Base-by-base conservation (phyloP, 75 land plant genomes). In the Gnetum montanum region DNA sequence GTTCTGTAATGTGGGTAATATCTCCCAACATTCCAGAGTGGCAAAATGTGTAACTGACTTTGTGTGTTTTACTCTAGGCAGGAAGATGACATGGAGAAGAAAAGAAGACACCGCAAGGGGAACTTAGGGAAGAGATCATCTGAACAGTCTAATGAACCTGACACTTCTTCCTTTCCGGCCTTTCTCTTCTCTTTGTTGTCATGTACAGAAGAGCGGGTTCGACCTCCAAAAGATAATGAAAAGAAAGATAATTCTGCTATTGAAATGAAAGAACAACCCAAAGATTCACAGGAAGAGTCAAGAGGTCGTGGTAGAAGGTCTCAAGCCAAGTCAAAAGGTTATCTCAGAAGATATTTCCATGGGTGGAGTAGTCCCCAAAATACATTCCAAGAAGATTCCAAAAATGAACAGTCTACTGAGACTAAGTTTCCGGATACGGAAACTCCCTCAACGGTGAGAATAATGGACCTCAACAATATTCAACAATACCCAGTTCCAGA, bases 111-210 rank as follows among this genome's bases (percentile, higher is more conserved):
- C 8, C 47, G n/a, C 2, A 54, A 53, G 43, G 19, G 40, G 31
- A 27, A 1, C 34, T 10, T 19, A 31, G 82, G 69, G 46, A 56
- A 49, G 25, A 54, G 24, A 11, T 3, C 59, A 26, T 49, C 36
- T 7, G 60, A 49, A 43, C 57, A 64, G 24, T 58, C 54, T 35
- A 61, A 63, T 62, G 87, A 71, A 0, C 87, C 87, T 16, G 87
- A 83, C 49, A 83, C 87, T 25, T 70, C 83, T 66, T 83, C 87
- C 13, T 75, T 83, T 49, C 35, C 73, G 20, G 83, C 87, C 30
- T 83, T 79, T 45, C 55, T 83, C 0, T 49, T 62, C 20, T 83
- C 87, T 7, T 41, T 83, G 3, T 31, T 83, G 48, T 51, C 77
- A 33, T 66, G 82, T 43, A 37, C 86, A 10, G 79, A 79, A 23